These are phyloP conservation scores for Clavaria fumosa DNA, from an alignment of 768 basidiomycete species.

Conservation along the genomic window DNA sequence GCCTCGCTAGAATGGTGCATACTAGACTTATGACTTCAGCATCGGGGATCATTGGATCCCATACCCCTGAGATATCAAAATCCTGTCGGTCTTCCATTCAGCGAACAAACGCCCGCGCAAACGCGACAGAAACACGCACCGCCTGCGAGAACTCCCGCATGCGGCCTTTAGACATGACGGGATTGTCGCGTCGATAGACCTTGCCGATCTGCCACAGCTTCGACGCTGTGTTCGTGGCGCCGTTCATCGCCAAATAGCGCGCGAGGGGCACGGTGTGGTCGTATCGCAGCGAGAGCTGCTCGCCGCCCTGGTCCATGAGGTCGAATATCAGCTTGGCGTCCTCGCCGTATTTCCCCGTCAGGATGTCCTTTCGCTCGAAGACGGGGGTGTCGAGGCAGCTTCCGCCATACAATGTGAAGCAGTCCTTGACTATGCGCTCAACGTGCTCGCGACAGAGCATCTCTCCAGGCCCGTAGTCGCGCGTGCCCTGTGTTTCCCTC, in stretches of 20 bases:
- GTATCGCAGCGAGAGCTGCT: slow-evolving; percentile 86
- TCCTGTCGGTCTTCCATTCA: slow-evolving; percentile 36
- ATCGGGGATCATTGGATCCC: slow-evolving; percentile 97
- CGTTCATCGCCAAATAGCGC: slow-evolving; percentile 88
- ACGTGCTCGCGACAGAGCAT: slow-evolving; percentile 87
- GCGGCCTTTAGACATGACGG: slow-evolving; percentile 93
- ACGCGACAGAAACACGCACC: slow-evolving; percentile 26
- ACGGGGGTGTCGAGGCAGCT: slow-evolving; percentile 94
- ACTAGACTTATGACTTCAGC: slow-evolving; percentile 76
- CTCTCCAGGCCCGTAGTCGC: slow-evolving; percentile 85
- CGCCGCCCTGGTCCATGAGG: slow-evolving; percentile 93
- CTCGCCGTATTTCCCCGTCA: slow-evolving; percentile 95
- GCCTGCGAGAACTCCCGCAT: slow-evolving; percentile 99
- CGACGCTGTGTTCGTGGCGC: slow-evolving; percentile 53
- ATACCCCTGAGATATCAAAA: slow-evolving; percentile 83
- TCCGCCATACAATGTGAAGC: slow-evolving; percentile 81
- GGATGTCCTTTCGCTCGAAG: slow-evolving; percentile 92
- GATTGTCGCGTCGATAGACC: slow-evolving; percentile 91
- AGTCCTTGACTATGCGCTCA: slow-evolving; percentile 74
- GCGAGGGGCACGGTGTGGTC: slow-evolving; percentile 97
- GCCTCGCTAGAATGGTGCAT: slow-evolving; percentile 61
- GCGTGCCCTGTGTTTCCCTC: slow-evolving; percentile 52
- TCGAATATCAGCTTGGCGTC: slow-evolving; percentile 97
- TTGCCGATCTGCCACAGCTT: slow-evolving; percentile 99
- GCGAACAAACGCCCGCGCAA: neutral